These are phyloP conservation scores for Prillingera fragicola DNA, from an alignment of 1,284 basidiomycete species.

Conservation along the genomic window DNA sequence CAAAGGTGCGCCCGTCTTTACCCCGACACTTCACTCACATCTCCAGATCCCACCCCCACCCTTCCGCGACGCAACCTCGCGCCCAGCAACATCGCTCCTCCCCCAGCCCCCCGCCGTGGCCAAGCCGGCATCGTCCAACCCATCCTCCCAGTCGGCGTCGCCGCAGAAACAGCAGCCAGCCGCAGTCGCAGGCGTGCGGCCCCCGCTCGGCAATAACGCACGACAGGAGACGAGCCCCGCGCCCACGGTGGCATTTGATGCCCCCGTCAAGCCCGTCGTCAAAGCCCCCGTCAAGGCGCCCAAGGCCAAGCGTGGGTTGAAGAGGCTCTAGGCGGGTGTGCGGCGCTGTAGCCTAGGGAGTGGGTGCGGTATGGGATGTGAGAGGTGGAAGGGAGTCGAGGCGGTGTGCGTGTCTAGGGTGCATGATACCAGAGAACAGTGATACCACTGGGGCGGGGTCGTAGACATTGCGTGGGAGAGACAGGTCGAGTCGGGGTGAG, in stretches of 20 bases:
- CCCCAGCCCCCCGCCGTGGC: constrained; percentile 11
- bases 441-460: too few relatives aligned
- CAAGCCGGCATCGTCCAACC: background rate
- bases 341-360: too few relatives aligned
- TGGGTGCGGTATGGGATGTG: too few relatives aligned
- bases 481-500: too few relatives aligned
- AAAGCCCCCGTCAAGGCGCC: constrained; percentile 26
- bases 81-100: constrained; percentile 4
- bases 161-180: background rate
- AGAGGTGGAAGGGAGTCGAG: too few relatives aligned
- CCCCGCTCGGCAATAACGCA: constrained; percentile 27
- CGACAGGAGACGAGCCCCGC: constrained; percentile 35
- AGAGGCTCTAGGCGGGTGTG: constrained; percentile 36
- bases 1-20: constrained; percentile 9
- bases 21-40: background rate
- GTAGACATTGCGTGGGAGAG: too few relatives aligned
- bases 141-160: constrained; percentile 4
- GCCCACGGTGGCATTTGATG: constrained; percentile 7
- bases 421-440: too few relatives aligned
- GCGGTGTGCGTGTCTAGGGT: too few relatives aligned
- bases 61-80: constrained; percentile 10
- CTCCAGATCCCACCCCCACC: constrained; percentile 14
- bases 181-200: background rate
- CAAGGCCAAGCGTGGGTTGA: constrained; percentile 43
- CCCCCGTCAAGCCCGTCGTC: constrained; percentile 13